Conservation (phyloP, 1,284 basidiomycete genomes). For the Ustilago cynodontis region DNA sequence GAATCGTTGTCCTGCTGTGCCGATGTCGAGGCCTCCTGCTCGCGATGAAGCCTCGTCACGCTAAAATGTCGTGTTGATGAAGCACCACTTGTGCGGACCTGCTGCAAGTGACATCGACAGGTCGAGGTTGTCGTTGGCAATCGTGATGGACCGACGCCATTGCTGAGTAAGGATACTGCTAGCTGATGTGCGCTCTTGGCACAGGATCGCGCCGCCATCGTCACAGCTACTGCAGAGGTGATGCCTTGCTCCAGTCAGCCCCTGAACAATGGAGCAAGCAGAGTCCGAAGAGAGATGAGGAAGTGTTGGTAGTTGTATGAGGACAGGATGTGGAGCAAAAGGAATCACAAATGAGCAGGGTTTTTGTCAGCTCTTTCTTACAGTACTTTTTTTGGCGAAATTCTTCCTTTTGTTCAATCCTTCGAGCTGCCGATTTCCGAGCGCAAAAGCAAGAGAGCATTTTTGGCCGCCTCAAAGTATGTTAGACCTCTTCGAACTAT, state of each 20-base stretch:
- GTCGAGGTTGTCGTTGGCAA: slow-evolving; percentile 10
- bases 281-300: background rate
- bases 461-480: background rate
- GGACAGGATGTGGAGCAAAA: slow-evolving; percentile 1
- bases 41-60: background rate
- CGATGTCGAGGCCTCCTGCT: background rate
- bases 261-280: background rate
- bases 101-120: slow-evolving; percentile 21
- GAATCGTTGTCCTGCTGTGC: background rate
- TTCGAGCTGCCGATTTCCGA: slow-evolving; percentile 31
- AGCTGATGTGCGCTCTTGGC: slow-evolving; percentile 38
- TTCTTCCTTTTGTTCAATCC: background rate
- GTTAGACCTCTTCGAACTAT: background rate
- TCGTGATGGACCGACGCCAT: slow-evolving; percentile 39
- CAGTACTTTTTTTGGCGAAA: background rate
- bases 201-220: slow-evolving; percentile 31
- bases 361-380: slow-evolving; percentile 6
- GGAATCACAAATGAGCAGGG: background rate
- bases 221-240: background rate
- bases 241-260: background rate
- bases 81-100: background rate
- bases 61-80: slow-evolving; percentile 18
- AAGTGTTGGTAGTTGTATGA: background rate
- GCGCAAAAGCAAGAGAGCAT: background rate
- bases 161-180: slow-evolving; percentile 18